Evolutionary conservation across 345 rosid genomes (phyloP).

Genomic region (Garcia nutans): DNA sequence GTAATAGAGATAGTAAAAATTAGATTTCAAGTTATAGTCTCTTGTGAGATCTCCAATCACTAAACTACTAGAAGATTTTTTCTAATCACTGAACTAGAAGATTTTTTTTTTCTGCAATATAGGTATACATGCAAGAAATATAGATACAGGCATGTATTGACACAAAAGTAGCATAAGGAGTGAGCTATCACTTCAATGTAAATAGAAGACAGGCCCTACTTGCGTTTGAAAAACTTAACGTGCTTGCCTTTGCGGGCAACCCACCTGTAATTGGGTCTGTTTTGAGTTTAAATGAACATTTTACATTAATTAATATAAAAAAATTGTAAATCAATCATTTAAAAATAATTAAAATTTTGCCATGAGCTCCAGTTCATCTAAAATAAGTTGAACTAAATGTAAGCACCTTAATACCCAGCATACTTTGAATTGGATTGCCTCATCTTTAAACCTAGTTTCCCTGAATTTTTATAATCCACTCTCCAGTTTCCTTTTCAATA

Average conservation of each 20-base stretch:
- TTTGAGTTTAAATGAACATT: background rate
- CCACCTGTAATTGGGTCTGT: background rate
- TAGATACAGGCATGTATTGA: no score
- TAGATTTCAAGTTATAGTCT: background rate
- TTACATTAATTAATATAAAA: no score
- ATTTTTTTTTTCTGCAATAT: background rate
- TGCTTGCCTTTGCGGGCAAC: background rate
- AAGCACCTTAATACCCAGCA: background rate
- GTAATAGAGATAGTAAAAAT: no score
- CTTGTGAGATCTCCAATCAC: background rate
- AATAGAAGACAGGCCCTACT: background rate
- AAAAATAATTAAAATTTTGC: no score
- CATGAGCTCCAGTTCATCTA: background rate
- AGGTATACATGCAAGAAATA: background rate
- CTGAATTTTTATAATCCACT: background rate
- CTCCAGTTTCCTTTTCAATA: background rate
- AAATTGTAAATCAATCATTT: no score
- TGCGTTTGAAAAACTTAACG: background rate
- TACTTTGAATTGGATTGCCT: background rate
- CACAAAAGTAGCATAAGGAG: no score
- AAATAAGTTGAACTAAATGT: no score
- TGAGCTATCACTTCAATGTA: background rate
- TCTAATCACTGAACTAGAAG: background rate
- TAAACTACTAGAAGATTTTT: background rate
- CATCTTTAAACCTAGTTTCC: background rate